These are phyloP conservation scores for Prunus persica DNA, from an alignment of 306 rosid genomes.

Conservation along the genomic window DNA sequence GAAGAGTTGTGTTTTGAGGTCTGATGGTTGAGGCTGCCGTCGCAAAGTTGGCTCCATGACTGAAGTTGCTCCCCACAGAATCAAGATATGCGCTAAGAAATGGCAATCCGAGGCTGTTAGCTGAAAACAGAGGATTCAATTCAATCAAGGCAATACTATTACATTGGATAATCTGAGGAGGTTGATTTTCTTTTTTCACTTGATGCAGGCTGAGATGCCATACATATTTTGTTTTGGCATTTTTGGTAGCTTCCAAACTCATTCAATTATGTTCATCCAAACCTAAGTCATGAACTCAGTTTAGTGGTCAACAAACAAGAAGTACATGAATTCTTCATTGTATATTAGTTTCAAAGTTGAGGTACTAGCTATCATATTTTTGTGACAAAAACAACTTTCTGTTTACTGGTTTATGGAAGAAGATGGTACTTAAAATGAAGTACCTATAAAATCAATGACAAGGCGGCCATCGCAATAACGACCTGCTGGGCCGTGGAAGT, in stretches of 20 bases:
- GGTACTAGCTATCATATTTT: not conserved
- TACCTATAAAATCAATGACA: slow-evolving; percentile 74
- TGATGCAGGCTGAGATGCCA: too few species aligned
- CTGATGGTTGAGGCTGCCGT: slow-evolving; percentile 67
- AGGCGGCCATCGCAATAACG: slow-evolving; percentile 82
- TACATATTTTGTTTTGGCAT: too few species aligned
- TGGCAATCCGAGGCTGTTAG: slow-evolving; percentile 48
- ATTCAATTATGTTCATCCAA: too few species aligned
- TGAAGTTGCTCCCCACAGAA: slow-evolving; percentile 65
- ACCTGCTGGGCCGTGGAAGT: slow-evolving; percentile 48
- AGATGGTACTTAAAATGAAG: not conserved
- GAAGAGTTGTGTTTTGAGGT: slow-evolving; percentile 54
- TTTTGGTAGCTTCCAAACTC: too few species aligned
- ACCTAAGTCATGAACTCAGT: too few species aligned
- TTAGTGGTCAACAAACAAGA: too few species aligned
- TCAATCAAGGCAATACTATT: not conserved
- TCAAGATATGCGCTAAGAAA: slow-evolving; percentile 65
- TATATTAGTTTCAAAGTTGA: not conserved
- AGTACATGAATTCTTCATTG: too few species aligned
- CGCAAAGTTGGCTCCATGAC: slow-evolving; percentile 67
- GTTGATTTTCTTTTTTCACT: too few species aligned
- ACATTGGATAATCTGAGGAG: not conserved
- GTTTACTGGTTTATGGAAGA: not conserved
- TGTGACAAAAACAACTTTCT: too few species aligned
- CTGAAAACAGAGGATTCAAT: slow-evolving; percentile 26